Conservation (phyloP, 331 rosid genomes). For the Malus hybrid region DNA sequence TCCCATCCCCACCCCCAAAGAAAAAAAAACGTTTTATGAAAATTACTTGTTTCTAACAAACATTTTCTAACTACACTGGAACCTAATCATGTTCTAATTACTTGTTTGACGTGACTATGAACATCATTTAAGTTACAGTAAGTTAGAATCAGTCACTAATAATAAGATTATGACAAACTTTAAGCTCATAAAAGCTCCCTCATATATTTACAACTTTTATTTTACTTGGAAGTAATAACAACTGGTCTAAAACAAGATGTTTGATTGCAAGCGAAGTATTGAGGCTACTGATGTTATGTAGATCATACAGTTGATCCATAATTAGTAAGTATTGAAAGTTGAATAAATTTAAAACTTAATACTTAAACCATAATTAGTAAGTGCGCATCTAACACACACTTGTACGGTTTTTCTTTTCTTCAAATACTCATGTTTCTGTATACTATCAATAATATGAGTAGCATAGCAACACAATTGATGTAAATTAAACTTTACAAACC, state of each 20-base stretch:
- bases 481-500: constrained; percentile 33
- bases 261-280: neutral
- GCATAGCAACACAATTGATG: neutral
- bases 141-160: neutral
- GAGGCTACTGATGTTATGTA: neutral
- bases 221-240: neutral
- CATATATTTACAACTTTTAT: neutral
- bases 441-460: neutral
- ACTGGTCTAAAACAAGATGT: neutral
- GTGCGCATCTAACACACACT: neutral
- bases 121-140: neutral
- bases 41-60: neutral
- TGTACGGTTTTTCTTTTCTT: neutral
- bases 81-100: neutral
- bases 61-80: neutral
- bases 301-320: neutral
- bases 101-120: neutral
- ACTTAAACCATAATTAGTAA: neutral
- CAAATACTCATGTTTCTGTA: neutral
- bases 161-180: neutral
- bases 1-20: neutral
- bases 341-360: neutral
- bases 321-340: neutral
- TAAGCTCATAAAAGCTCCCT: neutral
- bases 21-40: no score